Evolutionary conservation across 2,329 filamentous ascomycete species (phyloP), one percentile per base, ranked within the genome.

Genomic region (Chaetomium globosum): DNA sequence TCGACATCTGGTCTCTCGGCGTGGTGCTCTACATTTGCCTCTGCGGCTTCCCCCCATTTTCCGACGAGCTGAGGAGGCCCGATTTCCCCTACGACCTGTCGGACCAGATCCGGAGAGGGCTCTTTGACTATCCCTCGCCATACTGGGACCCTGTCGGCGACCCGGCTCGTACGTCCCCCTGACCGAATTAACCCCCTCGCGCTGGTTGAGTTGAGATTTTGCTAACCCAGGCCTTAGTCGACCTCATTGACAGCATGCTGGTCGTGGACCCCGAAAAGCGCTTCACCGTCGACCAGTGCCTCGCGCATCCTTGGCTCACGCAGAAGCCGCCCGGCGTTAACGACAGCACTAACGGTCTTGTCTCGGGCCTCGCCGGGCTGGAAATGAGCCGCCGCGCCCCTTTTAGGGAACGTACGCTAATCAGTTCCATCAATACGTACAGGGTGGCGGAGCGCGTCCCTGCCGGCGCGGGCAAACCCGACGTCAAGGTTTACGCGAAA

Each of bases 11-110:
- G 95, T 97, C 93, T 1, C 83, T 98, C 0, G 95, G 95, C n/a
- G 95, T 99, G 3, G 94, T 99, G 3, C 83, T 99, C 28, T 99
- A 98, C 78, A 98, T 98, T 72, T 97, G 93, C 75, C 85, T 98
- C 5, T 98, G 95, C 75, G 95, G 95, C 43, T 98, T 98, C 74
- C 95, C 94, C 4, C 95, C 95, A 0, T 99, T 99, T 78, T 96
- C 92, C 0, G 95, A 99, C 73, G 95, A 99, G 78, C 86, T 98
- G 0, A 91, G 89, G 78, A 88, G 87, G 0, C 79, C 79, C 43
- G 89, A 96, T 53, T 95, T 93, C 70, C 95, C 95, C 2, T 97
- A 92, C 75, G 92, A 85, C 0, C 82, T 98, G 53, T 90, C 90
- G 1, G 89, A 97, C 71, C 93, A 98, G 79, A 98, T 96, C 78